Evolutionary conservation across 1,284 basidiomycete species (phyloP).

Genomic region (Ustilago loliicola): DNA sequence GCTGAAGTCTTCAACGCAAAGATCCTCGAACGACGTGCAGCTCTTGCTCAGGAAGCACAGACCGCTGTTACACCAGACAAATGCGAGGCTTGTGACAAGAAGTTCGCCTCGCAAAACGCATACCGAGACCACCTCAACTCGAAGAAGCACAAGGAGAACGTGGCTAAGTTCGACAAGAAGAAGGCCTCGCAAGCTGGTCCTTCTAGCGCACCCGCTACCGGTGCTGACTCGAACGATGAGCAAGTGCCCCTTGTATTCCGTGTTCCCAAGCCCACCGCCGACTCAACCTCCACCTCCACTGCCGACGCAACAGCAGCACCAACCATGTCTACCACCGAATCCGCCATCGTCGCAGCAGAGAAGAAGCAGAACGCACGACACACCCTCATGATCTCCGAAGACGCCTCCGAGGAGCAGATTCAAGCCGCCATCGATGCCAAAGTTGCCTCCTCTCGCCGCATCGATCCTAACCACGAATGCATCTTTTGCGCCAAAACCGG

Average conservation of each 20-base stretch:
- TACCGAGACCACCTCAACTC: constrained; percentile 88
- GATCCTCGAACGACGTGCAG: constrained; percentile 74
- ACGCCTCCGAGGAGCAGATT: constrained; percentile 64
- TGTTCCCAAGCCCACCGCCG: constrained; percentile 27
- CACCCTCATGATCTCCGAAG: constrained; percentile 44
- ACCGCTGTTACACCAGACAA: constrained; percentile 31
- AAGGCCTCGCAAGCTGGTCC: constrained; percentile 15
- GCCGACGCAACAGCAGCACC: constrained; percentile 9
- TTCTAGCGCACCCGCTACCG: neutral
- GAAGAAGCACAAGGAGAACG: constrained; percentile 89
- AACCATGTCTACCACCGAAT: constrained; percentile 19
- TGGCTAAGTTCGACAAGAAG: constrained; percentile 73
- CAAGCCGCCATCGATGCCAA: constrained; percentile 63
- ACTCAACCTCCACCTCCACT: constrained; percentile 9
- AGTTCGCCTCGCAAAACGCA: constrained; percentile 89
- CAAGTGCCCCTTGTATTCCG: constrained; percentile 50
- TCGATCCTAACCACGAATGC: constrained; percentile 63
- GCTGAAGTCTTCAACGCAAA: constrained; percentile 87
- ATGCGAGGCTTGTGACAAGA: constrained; percentile 77
- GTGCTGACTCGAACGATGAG: constrained; percentile 16
- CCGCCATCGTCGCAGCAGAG: constrained; percentile 27
- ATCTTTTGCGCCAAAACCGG: constrained; percentile 86
- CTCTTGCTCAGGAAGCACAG: constrained; percentile 38
- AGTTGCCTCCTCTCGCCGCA: constrained; percentile 61
- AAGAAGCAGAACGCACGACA: constrained; percentile 41